Percentiles rank a stretch among this genome's conserved stretches.
These are phyloP conservation scores for Pleodorina starrii DNA, from an alignment of 139 green algal genomes.

Conservation along the genomic window DNA sequence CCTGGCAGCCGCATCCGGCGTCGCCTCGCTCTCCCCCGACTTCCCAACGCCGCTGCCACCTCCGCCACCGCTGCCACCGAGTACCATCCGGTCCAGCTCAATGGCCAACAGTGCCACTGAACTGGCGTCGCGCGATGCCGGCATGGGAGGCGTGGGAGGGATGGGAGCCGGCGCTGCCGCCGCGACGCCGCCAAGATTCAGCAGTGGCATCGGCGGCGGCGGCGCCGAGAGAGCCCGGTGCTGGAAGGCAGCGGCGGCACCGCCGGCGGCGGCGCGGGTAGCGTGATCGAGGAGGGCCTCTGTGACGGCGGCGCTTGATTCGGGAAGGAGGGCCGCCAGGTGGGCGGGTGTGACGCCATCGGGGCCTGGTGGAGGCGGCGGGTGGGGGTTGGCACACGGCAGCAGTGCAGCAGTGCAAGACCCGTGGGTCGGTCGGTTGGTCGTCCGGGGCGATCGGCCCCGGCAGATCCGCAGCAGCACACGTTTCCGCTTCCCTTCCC, in stretches of 20 bases:
- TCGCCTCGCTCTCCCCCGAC: background rate
- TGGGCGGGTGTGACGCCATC: slow-evolving; percentile 5
- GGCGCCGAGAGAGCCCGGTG: background rate
- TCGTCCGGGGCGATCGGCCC: background rate
- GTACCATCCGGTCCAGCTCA: background rate
- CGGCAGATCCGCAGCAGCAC: background rate
- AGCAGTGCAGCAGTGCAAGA: background rate
- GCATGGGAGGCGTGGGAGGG: background rate
- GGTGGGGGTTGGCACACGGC: background rate
- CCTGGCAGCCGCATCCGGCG: background rate
- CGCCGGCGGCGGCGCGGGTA: background rate
- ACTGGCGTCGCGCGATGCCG: background rate
- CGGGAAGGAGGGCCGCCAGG: slow-evolving; percentile 23
- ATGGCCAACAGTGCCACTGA: background rate
- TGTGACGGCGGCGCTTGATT: background rate
- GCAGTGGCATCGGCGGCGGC: background rate
- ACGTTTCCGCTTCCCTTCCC: background rate
- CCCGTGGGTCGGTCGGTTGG: too few relatives aligned
- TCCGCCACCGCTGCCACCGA: background rate
- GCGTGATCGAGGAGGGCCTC: background rate
- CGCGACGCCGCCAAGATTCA: background rate
- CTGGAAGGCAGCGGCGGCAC: background rate
- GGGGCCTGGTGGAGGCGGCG: background rate
- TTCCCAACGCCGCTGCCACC: background rate
- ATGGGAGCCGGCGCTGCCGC: background rate